Evolutionary conservation across 805 yeast species (phyloP).

Genomic region (Tetrapisispora phaffii): DNA sequence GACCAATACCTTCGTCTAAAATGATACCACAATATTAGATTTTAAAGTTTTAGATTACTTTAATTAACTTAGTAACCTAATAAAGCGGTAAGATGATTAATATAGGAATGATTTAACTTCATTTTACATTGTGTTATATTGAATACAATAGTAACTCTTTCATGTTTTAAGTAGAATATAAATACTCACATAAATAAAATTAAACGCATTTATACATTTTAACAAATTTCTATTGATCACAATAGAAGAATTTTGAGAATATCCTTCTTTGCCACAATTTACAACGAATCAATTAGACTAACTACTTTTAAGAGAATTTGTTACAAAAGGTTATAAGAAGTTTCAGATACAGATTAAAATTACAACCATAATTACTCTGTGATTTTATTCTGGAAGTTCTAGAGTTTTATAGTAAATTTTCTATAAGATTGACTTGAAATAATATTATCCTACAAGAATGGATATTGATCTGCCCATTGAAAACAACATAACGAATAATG

Average conservation of each 20-base stretch:
- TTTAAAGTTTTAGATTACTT: not conserved
- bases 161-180: too few relatives aligned
- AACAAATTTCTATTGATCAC: not conserved
- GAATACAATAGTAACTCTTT: too few relatives aligned
- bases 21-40: conserved; percentile 1
- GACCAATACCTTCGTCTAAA: not conserved
- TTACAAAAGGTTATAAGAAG: not conserved
- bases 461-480: not conserved
- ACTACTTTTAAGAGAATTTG: not conserved
- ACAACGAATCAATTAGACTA: not conserved
- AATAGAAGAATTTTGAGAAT: not conserved
- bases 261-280: not conserved
- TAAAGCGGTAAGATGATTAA: not conserved
- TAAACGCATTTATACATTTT: too few relatives aligned
- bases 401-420: not conserved
- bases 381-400: not conserved
- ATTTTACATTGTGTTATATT: too few relatives aligned
- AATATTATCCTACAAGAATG: not conserved
- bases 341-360: too few relatives aligned
- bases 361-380: not conserved
- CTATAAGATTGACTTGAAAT: not conserved
- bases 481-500: not conserved
- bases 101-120: not conserved
- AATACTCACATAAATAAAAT: too few relatives aligned
- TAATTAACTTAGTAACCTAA: not conserved